Evolutionary conservation across 306 rosid species (phyloP).

Genomic region (Quillaja saponaria): DNA sequence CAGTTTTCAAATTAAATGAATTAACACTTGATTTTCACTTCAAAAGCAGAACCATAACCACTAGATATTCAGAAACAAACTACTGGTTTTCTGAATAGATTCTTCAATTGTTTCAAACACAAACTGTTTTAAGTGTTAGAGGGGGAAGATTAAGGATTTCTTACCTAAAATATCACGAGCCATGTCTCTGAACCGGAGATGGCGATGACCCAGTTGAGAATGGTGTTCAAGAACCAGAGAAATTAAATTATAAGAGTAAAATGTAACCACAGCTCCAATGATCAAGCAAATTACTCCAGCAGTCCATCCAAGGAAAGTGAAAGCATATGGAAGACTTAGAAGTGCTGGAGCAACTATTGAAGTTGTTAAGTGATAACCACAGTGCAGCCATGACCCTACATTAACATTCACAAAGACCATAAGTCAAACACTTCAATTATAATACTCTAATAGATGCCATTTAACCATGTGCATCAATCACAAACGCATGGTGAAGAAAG

Average conservation of each 20-base stretch:
- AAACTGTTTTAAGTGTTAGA: too few species aligned
- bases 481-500: too few species aligned
- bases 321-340: slow-evolving; percentile 74
- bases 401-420: slow-evolving; percentile 36
- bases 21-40: too few species aligned
- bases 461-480: too few species aligned
- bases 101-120: too few species aligned
- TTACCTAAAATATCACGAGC: slow-evolving; percentile 72
- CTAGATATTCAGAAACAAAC: too few species aligned
- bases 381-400: slow-evolving; percentile 80
- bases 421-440: neutral
- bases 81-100: too few species aligned
- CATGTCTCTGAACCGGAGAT: slow-evolving; percentile 83
- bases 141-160: too few species aligned
- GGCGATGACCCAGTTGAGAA: slow-evolving; percentile 73
- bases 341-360: slow-evolving; percentile 87
- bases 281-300: slow-evolving; percentile 58
- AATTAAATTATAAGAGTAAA: slow-evolving; percentile 72
- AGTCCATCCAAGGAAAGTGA: slow-evolving; percentile 76
- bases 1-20: too few species aligned
- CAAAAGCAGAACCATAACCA: too few species aligned
- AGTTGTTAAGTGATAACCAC: slow-evolving; percentile 84
- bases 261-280: slow-evolving; percentile 67
- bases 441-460: too few species aligned
- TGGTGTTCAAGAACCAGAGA: slow-evolving; percentile 77